A percentile compares a stretch with the other conserved stretches of the same genome.
These are phyloP conservation scores for Xylariaceae sp. DNA, from an alignment of 2,329 filamentous ascomycete genomes.

Conservation along the genomic window DNA sequence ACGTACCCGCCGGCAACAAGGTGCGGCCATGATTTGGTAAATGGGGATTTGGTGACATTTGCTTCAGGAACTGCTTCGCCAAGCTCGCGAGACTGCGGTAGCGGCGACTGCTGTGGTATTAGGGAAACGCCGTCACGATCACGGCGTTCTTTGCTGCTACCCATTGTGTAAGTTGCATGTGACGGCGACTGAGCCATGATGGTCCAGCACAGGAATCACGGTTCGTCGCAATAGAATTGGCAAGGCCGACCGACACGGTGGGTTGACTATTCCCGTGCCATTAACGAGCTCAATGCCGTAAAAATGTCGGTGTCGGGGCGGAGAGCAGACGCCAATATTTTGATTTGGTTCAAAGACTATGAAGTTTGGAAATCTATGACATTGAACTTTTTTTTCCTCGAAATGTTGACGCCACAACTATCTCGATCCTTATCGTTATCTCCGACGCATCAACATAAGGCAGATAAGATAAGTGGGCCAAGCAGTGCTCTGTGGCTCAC, in stretches of 20 bases:
- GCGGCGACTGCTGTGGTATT: conserved; percentile 33
- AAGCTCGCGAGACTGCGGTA: conserved; percentile 64
- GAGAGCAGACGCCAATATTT: neutral
- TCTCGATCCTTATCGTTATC: neutral
- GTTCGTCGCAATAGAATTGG: conserved; percentile 1
- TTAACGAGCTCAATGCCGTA: too few species aligned
- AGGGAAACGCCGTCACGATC: conserved; percentile 22
- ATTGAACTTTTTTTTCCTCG: conserved; percentile 9
- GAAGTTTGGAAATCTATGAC: neutral
- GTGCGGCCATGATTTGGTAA: conserved; percentile 85
- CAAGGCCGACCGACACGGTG: neutral
- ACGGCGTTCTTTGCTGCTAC: conserved; percentile 21
- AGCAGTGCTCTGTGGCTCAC: neutral
- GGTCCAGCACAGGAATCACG: conserved; percentile 5
- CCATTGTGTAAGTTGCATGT: conserved; percentile 30
- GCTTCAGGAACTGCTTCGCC: conserved; percentile 57
- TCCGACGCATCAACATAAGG: conserved; percentile 9
- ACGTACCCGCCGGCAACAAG: conserved; percentile 86
- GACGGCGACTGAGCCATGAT: conserved; percentile 24
- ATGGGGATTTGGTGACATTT: conserved; percentile 47
- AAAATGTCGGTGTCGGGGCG: too few species aligned
- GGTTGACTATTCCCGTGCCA: neutral
- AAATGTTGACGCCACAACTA: conserved; percentile 16
- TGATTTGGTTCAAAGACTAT: neutral
- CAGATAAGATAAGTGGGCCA: neutral